phyloP scores from a whole-genome alignment of 1,139 yeast genomes.

The Zygotorulaspora mrakii region DNA sequence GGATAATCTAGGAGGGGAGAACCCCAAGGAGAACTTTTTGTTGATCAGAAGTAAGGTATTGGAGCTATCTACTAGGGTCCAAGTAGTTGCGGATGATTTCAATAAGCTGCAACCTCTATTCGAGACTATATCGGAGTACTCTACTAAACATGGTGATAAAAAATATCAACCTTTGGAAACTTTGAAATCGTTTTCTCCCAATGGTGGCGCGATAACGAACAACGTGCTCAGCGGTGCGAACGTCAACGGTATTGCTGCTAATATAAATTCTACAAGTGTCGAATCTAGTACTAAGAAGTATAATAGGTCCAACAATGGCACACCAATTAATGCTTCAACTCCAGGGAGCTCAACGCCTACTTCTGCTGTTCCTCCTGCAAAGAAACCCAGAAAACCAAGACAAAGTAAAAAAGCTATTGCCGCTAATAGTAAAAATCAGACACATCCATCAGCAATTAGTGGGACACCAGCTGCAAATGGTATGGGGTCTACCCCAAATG shows the following conservation, averaged over 20 bases:
- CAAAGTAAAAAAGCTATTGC: slow-evolving; percentile 28
- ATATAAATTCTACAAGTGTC: background rate
- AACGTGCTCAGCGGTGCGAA: slow-evolving; percentile 3
- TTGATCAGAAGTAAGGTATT: slow-evolving; percentile 24
- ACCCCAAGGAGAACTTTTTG: slow-evolving; percentile 26
- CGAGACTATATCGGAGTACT: slow-evolving; percentile 27
- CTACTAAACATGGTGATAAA: slow-evolving; percentile 21
- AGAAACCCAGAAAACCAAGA: slow-evolving; percentile 33
- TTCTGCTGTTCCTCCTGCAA: slow-evolving; percentile 22
- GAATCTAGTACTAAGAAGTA: slow-evolving; percentile 11
- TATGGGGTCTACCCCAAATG: slow-evolving; percentile 27
- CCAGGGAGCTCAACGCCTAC: slow-evolving; percentile 18
- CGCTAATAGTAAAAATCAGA: slow-evolving; percentile 10
- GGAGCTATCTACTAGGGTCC: slow-evolving; percentile 24
- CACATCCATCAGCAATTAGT: slow-evolving; percentile 8
- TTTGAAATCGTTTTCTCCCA: slow-evolving; percentile 10
- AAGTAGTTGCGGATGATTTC: slow-evolving; percentile 27
- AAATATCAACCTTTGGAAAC: slow-evolving; percentile 30
- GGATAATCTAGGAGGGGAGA: slow-evolving; percentile 17
- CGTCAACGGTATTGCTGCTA: background rate
- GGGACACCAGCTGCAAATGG: slow-evolving; percentile 24
- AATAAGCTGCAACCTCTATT: slow-evolving; percentile 28
- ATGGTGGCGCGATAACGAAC: slow-evolving; percentile 4
- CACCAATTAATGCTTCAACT: slow-evolving; percentile 28
- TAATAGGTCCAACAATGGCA: slow-evolving; percentile 28